Base-by-base conservation (phyloP, 305 asterid species). In the Andrographis paniculata region DNA sequence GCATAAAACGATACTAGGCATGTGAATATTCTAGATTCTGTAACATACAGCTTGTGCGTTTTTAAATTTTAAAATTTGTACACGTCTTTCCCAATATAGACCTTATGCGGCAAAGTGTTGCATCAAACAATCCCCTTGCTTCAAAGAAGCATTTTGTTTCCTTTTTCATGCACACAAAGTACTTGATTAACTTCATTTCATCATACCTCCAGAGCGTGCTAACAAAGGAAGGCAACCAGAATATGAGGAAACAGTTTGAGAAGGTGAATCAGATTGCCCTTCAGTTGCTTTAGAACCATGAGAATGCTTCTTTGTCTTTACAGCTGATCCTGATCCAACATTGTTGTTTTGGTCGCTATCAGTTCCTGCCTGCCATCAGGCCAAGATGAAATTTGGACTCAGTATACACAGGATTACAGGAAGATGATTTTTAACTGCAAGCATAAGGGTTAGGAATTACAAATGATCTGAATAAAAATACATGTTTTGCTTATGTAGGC, bases 271-370 rank as follows among this genome's bases (percentile, higher is more conserved):
- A 63, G 52, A 37, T 36, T 63, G 74, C 20, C 48, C 68, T 9
- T 57, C 82, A 35, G 72, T 58, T 63, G 72, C 73, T 73, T 74
- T 83, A 41, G 87, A 68, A 8, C 70, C 87, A 57, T 75, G 69
- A 52, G 75, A 82, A 53, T 74, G 84, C 71, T 84, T 87, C 69
- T 74, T 92, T 53, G 75, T 55, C 68, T 72, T 87, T 71, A 68
- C 59, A 60, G 94, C 77, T 60, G 87, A 63, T 58, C 94, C 95
- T 18, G 67, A 82, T 44, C 81, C 94, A 54, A 81, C 94, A 41
- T 72, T 72, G 74, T 84, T 79, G 65, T 91, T 96, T 67, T 74
- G 84, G 38, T 84, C 96, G 65, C 93, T 76, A 60, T 82, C 96
- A 61, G 92, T 80, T 71, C 77, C 89, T 55, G 58, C 94, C 95